Evolutionary conservation across 495 filamentous ascomycete species (phyloP), one percentile per base, ranked within the genome.

Genomic region (Xanthoparmelia taractica): DNA sequence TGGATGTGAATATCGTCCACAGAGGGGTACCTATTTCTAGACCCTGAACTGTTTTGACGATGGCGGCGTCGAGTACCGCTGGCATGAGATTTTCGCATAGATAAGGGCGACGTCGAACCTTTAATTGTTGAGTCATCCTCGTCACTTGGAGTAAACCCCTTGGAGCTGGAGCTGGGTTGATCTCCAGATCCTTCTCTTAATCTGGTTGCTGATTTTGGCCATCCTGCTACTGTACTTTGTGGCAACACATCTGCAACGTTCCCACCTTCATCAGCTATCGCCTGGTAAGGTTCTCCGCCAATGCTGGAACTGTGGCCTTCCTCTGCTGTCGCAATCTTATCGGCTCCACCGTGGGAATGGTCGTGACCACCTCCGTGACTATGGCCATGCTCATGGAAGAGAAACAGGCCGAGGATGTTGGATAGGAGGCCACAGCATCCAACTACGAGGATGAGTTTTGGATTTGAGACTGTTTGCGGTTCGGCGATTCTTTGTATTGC

Each of bases 311-410:
- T 74, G 57, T 76, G 67, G 8, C 79, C 81, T 63, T 81, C 74
- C 64, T 82, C 82, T 15, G 77, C 79, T 36, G 68, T 67, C 37
- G 65, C 69, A 10, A 78, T 50, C 31, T 73, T 72, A 43, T 76
- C 76, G 27, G 65, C 57, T 34, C 74, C 73, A 37, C 67, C 73
- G 54, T 80, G 72, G 2, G 68, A 69, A 67, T 84, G 79, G 27
- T 80, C 83, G 57, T 84, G 80, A 50, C 69, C 73, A 4, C 80
- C 82, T 0, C 85, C 86, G 74, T 92, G 90, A n/a, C 83, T 84
- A 68, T 96, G 92, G 0, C 91, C 88, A 71, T 97, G 95, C 50
- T 96, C 94, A 69, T 96, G 95, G 71, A 98, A 88, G 17, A 98
- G 81, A 33, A 89, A 80, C 52, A 97, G 84, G 0, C 94, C 94